Base-by-base conservation (phyloP, 192 early-diverging fungal genomes). In the Jimgerdemannia flammicorona region DNA sequence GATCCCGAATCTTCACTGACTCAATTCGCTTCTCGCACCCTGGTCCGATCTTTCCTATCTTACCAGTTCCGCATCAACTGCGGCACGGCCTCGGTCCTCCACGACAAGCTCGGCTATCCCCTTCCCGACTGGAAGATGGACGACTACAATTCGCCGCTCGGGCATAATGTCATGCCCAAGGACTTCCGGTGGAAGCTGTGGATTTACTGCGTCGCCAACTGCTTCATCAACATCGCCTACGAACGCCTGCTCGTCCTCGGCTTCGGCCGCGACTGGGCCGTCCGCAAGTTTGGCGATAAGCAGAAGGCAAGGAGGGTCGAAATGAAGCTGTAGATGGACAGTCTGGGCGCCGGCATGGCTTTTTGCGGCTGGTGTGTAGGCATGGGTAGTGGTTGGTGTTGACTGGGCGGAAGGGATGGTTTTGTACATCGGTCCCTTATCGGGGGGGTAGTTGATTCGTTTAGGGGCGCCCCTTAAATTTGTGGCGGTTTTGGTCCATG, bases 141-240 rank as follows among this genome's bases (percentile, higher is more conserved):
- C 40, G 71, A 64, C 2, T 95, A 91, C 75, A 91, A 93, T 77
- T 84, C 83, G 19, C 83, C 85, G n/a, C 68, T 80, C 2, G 92
- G 91, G 64, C 90, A 94, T 84, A 95, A 94, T 70, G 87, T 95
- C 10, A 74, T 95, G 70, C 93, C 93, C 20, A 69, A 42, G 3
- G 80, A 70, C 39, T 91, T 91, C 81, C 80, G 93, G 29, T 88
- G 84, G 82, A 74, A 83, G 39, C 81, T 94, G 64, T 93, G 88
- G 88, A 85, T 74, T 0, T 83, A 78, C 43, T 77, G 81, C 9
- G 66, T 85, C 3, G 77, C 71, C 41, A 89, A 89, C 41, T 75
- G 82, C 39, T 44, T 81, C 7, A 68, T 77, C n/a, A 83, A 78
- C 40, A 66, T 86, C 40, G 71, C 81, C 7, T 89, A 82, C 74